A percentile compares a stretch with the other conserved stretches of the same genome.
These are phyloP conservation scores for Penicillium sp. DNA, from an alignment of 2,329 filamentous ascomycete genomes.

Conservation along the genomic window DNA sequence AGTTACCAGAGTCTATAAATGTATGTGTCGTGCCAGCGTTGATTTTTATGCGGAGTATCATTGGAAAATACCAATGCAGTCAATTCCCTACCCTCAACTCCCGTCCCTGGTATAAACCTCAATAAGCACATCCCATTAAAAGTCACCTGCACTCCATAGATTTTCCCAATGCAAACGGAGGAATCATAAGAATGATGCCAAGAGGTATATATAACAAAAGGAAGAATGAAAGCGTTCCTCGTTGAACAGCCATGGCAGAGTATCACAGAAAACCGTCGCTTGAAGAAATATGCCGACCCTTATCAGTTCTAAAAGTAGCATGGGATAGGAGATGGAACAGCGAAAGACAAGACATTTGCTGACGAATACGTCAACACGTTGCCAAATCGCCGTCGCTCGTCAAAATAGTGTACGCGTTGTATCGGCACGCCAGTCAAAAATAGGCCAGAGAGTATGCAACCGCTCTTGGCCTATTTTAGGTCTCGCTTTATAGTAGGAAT, in stretches of 20 bases:
- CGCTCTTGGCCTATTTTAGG: too few species aligned
- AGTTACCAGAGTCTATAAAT: not conserved
- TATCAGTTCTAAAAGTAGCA: slow-evolving; percentile 27
- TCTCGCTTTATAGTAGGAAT: too few species aligned
- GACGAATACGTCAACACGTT: too few species aligned
- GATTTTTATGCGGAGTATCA: not conserved
- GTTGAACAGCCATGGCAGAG: slow-evolving; percentile 13
- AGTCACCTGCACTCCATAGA: slow-evolving; percentile 10
- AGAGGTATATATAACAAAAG: slow-evolving; percentile 16
- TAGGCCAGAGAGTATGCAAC: too few species aligned
- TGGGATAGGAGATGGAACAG: slow-evolving; percentile 6
- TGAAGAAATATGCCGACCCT: slow-evolving; percentile 26
- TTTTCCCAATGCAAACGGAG: slow-evolving; percentile 20
- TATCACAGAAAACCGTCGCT: slow-evolving; percentile 16
- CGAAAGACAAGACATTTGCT: not conserved
- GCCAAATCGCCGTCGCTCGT: not conserved
- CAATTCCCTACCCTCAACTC: not conserved
- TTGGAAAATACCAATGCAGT: slow-evolving; percentile 6
- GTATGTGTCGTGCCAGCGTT: not conserved
- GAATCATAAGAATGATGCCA: slow-evolving; percentile 18
- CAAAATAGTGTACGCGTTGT: not conserved
- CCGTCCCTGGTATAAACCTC: not conserved
- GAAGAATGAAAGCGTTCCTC: slow-evolving; percentile 9
- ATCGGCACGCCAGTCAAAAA: too few species aligned
- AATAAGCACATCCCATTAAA: slow-evolving; percentile 7